A percentile compares a stretch with the other conserved stretches of the same genome.
Conservation (phyloP, 768 basidiomycete species). For the Solioccasus polychromus region DNA sequence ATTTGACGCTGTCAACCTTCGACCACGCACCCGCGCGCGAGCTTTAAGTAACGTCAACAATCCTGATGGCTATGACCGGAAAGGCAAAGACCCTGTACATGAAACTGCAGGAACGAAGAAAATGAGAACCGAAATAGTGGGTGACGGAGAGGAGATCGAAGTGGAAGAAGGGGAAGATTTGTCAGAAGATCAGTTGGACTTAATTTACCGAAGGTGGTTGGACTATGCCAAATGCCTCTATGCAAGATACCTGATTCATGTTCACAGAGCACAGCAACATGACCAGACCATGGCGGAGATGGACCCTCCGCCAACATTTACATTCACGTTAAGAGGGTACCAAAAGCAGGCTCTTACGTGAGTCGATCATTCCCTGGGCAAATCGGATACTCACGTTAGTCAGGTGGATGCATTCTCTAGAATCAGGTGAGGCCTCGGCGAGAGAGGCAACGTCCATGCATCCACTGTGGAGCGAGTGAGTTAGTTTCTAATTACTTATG, state of each 20-base stretch:
- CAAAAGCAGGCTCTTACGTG: conserved; percentile 90
- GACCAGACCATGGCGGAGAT: conserved; percentile 76
- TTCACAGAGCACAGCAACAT: conserved; percentile 73
- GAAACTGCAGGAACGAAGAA: conserved; percentile 38
- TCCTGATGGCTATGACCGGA: conserved; percentile 30
- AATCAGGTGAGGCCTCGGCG: conserved; percentile 69
- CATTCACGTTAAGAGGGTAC: conserved; percentile 74
- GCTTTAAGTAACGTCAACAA: conserved; percentile 27
- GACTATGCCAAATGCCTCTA: neutral
- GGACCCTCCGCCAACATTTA: conserved; percentile 78
- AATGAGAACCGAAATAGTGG: conserved; percentile 63
- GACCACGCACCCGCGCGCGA: conserved; percentile 52
- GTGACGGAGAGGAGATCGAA: conserved; percentile 79
- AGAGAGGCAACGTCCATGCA: conserved; percentile 76
- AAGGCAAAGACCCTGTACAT: conserved; percentile 40
- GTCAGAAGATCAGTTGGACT: conserved; percentile 72
- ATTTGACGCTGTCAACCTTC: conserved; percentile 71
- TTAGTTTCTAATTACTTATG: conserved; percentile 25
- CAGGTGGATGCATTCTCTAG: conserved; percentile 92
- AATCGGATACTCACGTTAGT: neutral
- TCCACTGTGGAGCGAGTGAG: conserved; percentile 92
- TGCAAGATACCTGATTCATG: conserved; percentile 4
- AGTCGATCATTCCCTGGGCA: conserved; percentile 18
- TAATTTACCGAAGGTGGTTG: conserved; percentile 80
- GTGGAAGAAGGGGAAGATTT: conserved; percentile 83